Evolutionary conservation across 805 yeast species (phyloP), one percentile per base, ranked within the genome.

Genomic region (Sugiyamaella marilandica): DNA sequence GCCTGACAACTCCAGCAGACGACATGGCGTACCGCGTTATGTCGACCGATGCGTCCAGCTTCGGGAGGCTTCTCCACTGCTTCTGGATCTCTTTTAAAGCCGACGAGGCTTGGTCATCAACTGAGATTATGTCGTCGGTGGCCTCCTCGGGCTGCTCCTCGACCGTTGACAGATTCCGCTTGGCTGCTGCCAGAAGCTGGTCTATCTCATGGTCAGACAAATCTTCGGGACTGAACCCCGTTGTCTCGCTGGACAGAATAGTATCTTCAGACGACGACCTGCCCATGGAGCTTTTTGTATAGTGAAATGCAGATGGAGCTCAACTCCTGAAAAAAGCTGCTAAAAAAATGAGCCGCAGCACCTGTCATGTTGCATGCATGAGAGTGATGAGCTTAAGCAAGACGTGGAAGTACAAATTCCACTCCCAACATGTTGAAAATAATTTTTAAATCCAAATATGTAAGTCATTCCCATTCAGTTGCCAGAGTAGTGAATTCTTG

Each of bases 11-110:
- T 11, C 52, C 54, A 10, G 32, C 50, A 10, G 16, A 35, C 16
- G 48, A 18, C 2, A 47, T 13, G 5, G 18, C 14, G 19, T 35
- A 39, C 13, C 45, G 16, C 18, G 11, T 24, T n/a, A 34, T 45
- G 5, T 32, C 53, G 18, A 50, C 31, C 1, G 49, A 18, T 9
- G 55, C 33, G 26, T 53, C 55, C 10, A 58, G 45, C 47, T 59
- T 58, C 2, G 61, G 59, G 2, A 58, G 41, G 9, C n/a, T 41
- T 39, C 37, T 19, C 56, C 56, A 56, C 2, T 55, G 43, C 16
- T 35, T 33, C 45, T 50, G 50, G 21, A 56, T 52, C 11, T 52
- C 53, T 45, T 48, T 24, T 9, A 55, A 41, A 11, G 24, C 16
- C 26, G 29, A n/a, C 13, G 47, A 45, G 8, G 34, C 7, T 7